These are phyloP conservation scores for Viola pubescens DNA, from an alignment of 441 rosid species.

Conservation along the genomic window DNA sequence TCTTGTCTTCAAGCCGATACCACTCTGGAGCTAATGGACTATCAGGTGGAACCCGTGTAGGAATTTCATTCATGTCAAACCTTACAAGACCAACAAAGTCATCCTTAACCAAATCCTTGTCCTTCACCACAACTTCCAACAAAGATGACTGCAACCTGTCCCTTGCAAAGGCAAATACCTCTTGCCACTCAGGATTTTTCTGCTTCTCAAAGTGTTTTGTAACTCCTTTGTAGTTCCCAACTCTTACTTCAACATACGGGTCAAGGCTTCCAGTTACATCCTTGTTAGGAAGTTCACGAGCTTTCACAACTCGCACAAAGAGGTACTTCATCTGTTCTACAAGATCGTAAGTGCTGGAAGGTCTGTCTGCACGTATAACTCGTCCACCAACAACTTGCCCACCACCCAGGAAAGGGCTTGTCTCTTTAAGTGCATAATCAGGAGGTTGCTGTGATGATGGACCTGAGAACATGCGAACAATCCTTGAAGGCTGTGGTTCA, in stretches of 20 bases:
- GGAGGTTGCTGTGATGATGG: conserved; percentile 37
- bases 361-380: conserved; percentile 60
- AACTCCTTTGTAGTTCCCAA: conserved; percentile 80
- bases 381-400: conserved; percentile 73
- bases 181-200: conserved; percentile 78
- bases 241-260: conserved; percentile 69
- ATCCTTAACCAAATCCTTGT: conserved; percentile 67
- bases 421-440: conserved; percentile 71
- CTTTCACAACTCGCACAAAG: conserved; percentile 71
- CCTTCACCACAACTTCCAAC: conserved; percentile 69
- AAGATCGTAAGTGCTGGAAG: conserved; percentile 57
- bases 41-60: conserved; percentile 70
- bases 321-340: conserved; percentile 90
- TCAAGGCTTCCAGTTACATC: conserved; percentile 82
- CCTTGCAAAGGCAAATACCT: conserved; percentile 81
- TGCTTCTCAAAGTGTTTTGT: conserved; percentile 68
- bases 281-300: conserved; percentile 68
- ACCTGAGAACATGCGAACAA: conserved; percentile 37
- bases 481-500: conserved; percentile 39
- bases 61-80: conserved; percentile 64
- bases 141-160: conserved; percentile 54
- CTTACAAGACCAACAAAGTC: conserved; percentile 65
- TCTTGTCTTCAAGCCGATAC: conserved; percentile 63
- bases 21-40: conserved; percentile 94
- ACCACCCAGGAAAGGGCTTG: conserved; percentile 82